Base-by-base conservation (phyloP, 2,329 filamentous ascomycete genomes). In the Pseudogymnoascus verrucosus region DNA sequence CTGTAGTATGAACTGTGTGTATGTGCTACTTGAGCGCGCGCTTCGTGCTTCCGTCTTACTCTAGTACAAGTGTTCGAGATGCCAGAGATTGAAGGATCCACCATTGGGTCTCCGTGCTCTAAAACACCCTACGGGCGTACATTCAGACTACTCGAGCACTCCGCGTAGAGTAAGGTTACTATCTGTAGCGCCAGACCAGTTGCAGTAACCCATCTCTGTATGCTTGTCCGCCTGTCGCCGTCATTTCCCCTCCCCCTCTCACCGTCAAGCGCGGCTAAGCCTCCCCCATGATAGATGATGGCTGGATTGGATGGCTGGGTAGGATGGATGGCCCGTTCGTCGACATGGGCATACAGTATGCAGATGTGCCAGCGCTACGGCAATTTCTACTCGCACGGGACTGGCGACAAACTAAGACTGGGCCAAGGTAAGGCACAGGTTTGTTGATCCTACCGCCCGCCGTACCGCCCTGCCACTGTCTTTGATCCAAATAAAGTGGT, bases 181-280 rank as follows among this genome's bases (percentile, higher is more conserved):
- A 7, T 7, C 6, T 6, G 28, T 28, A 28, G 28, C 28, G 28
- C 6, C 28, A 28, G 28, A 28, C 28, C 28, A 8, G 28, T 28
- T 28, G 8, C 21, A 21, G 21, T 21, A 28, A 28, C 12, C 44
- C 44, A 28, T 26, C 14, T 51, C 5, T 51, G 44, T 16, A 51
- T 23, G 44, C 44, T 28, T 51, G 44, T 31, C 28, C 28, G 28
- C 28, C 10, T 31, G 7, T 51, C 44, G 44, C 44, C 44, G 23
- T 51, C 44, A 51, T 54, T 54, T 28, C 47, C 47, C 47, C 47
- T 31, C 47, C 14, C 14, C 21, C 8, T 6, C 14, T 54, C 47
- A 54, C 47, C 47, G 47, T 54, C 47, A 54, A 54, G 47, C 47
- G 47, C 47, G 47, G 47, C 47, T 54, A 54, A 54, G 47, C 47